phyloP scores from a whole-genome alignment of 305 asterid species.

The Euphrasia arctica region DNA sequence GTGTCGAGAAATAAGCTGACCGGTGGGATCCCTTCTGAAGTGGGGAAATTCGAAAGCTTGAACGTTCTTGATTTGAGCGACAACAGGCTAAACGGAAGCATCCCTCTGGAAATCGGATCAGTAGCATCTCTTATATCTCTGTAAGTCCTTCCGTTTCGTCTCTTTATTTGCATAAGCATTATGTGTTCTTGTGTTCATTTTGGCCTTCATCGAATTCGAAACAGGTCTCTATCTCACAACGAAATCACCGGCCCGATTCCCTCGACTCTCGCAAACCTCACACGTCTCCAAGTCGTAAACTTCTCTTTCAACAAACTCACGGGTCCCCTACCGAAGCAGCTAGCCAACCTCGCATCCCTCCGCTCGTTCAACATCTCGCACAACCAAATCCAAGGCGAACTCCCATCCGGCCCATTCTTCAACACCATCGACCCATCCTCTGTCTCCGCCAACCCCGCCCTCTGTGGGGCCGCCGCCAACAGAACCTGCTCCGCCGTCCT shows the following conservation, averaged over 20 bases:
- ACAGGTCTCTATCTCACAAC: conserved; percentile 58
- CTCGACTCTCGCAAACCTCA: conserved; percentile 42
- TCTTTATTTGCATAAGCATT: neutral
- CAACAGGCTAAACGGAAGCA: conserved; percentile 50
- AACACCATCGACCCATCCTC: conserved; percentile 63
- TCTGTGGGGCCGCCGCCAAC: conserved; percentile 63
- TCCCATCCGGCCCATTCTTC: conserved; percentile 64
- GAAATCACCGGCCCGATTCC: conserved; percentile 56
- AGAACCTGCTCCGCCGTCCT: conserved; percentile 53
- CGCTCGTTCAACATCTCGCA: conserved; percentile 58
- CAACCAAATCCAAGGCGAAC: conserved; percentile 69
- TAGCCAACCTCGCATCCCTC: conserved; percentile 52
- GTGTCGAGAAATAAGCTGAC: conserved; percentile 47
- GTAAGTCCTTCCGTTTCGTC: conserved; percentile 44
- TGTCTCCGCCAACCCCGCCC: conserved; percentile 56
- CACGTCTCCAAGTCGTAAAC: conserved; percentile 45
- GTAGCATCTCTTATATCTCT: conserved; percentile 39
- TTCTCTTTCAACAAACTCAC: conserved; percentile 58
- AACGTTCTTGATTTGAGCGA: conserved; percentile 51
- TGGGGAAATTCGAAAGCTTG: conserved; percentile 48
- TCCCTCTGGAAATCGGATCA: conserved; percentile 60
- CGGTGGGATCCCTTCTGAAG: conserved; percentile 43
- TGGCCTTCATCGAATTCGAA: neutral
- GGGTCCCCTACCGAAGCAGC: conserved; percentile 60
- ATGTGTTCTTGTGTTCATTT: neutral